Evolutionary conservation across 1,284 basidiomycete genomes (phyloP), one percentile per base, ranked within the genome.

Genomic region (Erythrobasidium hasegawianum): DNA sequence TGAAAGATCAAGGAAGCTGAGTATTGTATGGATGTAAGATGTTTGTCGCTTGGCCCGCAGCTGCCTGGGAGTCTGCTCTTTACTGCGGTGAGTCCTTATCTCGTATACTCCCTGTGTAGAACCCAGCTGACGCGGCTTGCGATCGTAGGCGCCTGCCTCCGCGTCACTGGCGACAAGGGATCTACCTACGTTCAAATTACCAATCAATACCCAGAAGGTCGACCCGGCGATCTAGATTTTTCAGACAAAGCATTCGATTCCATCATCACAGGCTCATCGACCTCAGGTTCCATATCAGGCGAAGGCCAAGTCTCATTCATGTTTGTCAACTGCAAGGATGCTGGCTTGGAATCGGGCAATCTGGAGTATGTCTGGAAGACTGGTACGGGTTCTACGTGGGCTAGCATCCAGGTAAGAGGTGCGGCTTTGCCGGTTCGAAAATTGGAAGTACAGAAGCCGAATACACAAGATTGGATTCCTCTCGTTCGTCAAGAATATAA

Each of bases 141-240:
- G 5, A 16, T 24, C 16, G 14, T 8, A 53, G 50, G 50, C 7
- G 54, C 54, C 33, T 56, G 54, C 27, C n/a, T 56, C n/a, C 16
- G 16, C 38, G 54, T 56, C 5, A 56, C 54, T 14, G 54, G 54
- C n/a, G 24, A 14, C 27, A 33, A 56, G 33, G 54, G 54, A 10
- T 33, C 54, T n/a, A 33, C n/a, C 27, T n/a, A 38, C 27, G 54
- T 56, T n/a, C 54, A 56, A 27, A 56, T 56, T 24, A 56, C 54
- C 27, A 56, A 56, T 27, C 33, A 56, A 18, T 33, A 33, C 33
- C 33, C 33, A 4, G 50, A 20, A 29, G 43, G 43, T 47, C 50
- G 50, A 53, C 18, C 50, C 9, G 50, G n/a, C 26, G 50, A 20
- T 29, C 26, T 20, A 8, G 18, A 20, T n/a, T 53, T 47, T 14